Evolutionary conservation across 75 land plant genomes (phyloP).

Genomic region (Pseudotsuga menziesii): DNA sequence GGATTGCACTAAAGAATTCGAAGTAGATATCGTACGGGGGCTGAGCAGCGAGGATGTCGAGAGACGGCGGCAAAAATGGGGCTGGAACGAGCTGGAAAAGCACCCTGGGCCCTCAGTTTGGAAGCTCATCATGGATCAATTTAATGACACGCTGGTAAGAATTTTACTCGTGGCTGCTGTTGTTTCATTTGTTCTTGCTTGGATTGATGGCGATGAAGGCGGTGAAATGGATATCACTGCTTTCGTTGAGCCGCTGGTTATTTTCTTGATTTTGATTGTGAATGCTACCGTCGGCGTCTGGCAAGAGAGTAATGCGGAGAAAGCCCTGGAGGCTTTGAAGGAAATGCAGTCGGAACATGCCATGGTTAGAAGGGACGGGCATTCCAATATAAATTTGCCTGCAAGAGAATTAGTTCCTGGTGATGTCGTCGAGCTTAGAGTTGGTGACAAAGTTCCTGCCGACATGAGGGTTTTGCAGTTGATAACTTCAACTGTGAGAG

Average conservation of each 20-base stretch:
- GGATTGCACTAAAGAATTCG: slow-evolving; percentile 52
- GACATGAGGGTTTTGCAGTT: slow-evolving; percentile 65
- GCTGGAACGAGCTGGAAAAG: slow-evolving; percentile 73
- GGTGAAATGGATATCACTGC: slow-evolving; percentile 52
- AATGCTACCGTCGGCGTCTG: slow-evolving; percentile 89
- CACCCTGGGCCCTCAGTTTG: slow-evolving; percentile 66
- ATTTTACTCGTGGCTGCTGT: slow-evolving; percentile 73
- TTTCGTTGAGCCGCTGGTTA: slow-evolving; percentile 87
- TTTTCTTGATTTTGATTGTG: slow-evolving; percentile 60
- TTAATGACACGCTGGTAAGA: slow-evolving; percentile 76
- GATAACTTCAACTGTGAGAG: slow-evolving; percentile 65
- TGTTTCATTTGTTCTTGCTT: slow-evolving; percentile 63
- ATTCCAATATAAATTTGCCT: slow-evolving; percentile 47
- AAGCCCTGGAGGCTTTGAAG: slow-evolving; percentile 84
- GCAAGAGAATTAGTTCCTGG: slow-evolving; percentile 92
- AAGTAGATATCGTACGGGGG: slow-evolving; percentile 50
- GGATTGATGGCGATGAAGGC: slow-evolving; percentile 34
- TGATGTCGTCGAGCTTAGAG: slow-evolving; percentile 72
- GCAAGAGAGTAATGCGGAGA: slow-evolving; percentile 94
- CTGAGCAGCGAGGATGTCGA: slow-evolving; percentile 42
- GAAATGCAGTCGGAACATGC: slow-evolving; percentile 78
- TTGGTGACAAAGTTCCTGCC: slow-evolving; percentile 89
- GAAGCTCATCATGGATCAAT: slow-evolving; percentile 78
- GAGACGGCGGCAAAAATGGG: slow-evolving; percentile 37
- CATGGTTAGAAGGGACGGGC: slow-evolving; percentile 61